Percentiles rank a stretch among this genome's conserved stretches.
Evolutionary conservation across 345 rosid species (phyloP).

Genomic region (Arabidopsis suecica): DNA sequence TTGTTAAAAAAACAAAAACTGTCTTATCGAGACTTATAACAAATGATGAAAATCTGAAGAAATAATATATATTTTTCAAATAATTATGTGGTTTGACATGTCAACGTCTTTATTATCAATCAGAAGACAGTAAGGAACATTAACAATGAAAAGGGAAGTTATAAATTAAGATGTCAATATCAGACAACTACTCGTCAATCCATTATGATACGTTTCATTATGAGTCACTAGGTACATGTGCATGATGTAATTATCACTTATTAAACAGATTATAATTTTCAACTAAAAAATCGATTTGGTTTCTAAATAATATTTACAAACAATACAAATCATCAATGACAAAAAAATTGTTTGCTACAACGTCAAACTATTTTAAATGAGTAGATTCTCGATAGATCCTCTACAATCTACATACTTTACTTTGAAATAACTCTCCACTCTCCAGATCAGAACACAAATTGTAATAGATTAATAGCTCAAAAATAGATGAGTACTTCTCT

Average conservation of each 20-base stretch:
- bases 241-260: constrained; percentile 43
- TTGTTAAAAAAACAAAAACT: not conserved
- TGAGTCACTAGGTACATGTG: constrained; percentile 39
- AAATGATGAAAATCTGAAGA: not conserved
- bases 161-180: constrained; percentile 44
- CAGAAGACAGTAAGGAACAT: constrained; percentile 36
- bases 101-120: constrained; percentile 43
- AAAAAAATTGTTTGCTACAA: not conserved
- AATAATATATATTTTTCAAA: not conserved
- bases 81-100: constrained; percentile 27
- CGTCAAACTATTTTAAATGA: not conserved
- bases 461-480: not conserved
- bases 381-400: not conserved
- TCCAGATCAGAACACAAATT: not conserved
- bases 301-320: not conserved
- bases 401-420: not conserved
- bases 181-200: constrained; percentile 43
- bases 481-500: not conserved
- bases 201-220: constrained; percentile 30
- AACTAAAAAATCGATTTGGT: too few species aligned
- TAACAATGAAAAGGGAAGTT: constrained; percentile 40
- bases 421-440: not conserved
- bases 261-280: not conserved
- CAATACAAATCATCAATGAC: not conserved
- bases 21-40: not conserved